Percentiles rank a stretch among this genome's conserved stretches.
Evolutionary conservation across 306 rosid genomes (phyloP).

Genomic region (Arachis hypogaea): DNA sequence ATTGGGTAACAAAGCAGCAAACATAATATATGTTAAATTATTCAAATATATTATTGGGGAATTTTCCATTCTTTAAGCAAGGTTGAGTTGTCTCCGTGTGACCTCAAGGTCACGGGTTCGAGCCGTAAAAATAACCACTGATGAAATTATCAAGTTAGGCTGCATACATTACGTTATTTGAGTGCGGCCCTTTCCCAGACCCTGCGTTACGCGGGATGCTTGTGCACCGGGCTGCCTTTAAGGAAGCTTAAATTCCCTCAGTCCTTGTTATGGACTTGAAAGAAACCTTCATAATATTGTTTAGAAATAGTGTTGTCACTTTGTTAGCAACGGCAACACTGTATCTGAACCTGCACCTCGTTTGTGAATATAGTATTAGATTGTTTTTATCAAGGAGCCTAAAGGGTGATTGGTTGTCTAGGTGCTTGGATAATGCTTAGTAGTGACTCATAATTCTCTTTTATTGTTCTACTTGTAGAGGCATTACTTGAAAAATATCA

Average conservation of each 20-base stretch:
- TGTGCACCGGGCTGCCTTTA: no score
- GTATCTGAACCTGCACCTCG: not conserved
- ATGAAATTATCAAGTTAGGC: no score
- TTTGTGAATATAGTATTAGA: not conserved
- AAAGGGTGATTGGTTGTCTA: slow-evolving; percentile 24
- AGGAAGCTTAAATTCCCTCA: not conserved
- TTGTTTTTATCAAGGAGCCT: not conserved
- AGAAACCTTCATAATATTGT: not conserved
- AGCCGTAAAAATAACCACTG: no score
- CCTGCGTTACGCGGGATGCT: no score
- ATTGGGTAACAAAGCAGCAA: not conserved
- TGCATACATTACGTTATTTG: no score
- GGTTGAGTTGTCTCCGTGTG: no score
- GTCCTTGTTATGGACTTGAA: not conserved
- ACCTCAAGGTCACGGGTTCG: no score
- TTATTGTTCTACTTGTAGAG: slow-evolving; percentile 9
- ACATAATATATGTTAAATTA: slow-evolving; percentile 9
- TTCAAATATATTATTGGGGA: not conserved
- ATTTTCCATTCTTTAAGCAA: no score
- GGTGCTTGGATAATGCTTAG: slow-evolving; percentile 14
- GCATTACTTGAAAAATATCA: not conserved
- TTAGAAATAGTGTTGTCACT: not conserved
- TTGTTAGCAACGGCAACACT: not conserved
- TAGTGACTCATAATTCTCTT: not conserved
- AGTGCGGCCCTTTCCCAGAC: no score